A percentile compares a stretch with the other conserved stretches of the same genome.
phyloP scores from a whole-genome alignment of 768 basidiomycete species.

The Dictyophora rubrovolvata region DNA sequence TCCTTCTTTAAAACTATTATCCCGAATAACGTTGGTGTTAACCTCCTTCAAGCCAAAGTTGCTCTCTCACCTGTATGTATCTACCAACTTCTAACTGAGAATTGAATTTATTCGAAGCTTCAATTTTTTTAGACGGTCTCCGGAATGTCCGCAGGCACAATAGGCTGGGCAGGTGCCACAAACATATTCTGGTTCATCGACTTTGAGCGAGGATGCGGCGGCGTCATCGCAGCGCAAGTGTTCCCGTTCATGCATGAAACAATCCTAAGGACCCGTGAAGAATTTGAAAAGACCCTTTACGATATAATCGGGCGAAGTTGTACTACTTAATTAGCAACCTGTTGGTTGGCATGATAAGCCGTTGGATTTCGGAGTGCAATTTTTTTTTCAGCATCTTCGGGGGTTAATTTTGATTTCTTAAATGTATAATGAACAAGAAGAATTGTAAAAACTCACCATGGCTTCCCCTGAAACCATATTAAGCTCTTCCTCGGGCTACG shows the following conservation, averaged over 20 bases:
- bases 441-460: no score
- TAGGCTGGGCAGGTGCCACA: neutral
- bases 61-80: neutral
- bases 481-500: no score
- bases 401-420: no score
- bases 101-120: neutral
- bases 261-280: neutral
- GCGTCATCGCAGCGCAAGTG: neutral
- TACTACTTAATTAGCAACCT: neutral
- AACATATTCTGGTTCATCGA: neutral
- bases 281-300: neutral
- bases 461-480: no score
- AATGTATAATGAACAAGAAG: no score
- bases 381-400: no score
- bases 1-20: neutral
- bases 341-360: no score
- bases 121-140: neutral
- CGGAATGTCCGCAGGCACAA: neutral
- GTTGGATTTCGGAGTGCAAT: no score
- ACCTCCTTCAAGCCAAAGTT: neutral
- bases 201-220: neutral
- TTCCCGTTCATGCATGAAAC: neutral
- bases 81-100: neutral
- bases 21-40: neutral
- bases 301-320: neutral